These are phyloP conservation scores for Anisodus tanguticus DNA, from an alignment of 257 asterid species.

Conservation along the genomic window DNA sequence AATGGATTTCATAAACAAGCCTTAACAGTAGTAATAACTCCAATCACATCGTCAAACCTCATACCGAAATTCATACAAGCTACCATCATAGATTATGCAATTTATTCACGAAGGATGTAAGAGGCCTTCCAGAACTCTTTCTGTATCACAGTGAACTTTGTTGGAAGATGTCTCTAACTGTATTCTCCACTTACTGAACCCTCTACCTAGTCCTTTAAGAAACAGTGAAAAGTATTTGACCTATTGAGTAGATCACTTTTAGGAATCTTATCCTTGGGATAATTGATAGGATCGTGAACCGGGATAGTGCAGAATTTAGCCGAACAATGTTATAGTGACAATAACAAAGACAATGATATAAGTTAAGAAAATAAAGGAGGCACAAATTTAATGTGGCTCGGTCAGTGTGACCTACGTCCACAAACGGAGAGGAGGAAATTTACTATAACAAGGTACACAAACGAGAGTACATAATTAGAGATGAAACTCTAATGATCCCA, in stretches of 20 bases:
- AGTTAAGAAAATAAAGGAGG: no score
- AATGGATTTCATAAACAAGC: background rate
- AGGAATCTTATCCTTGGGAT: conserved; percentile 3
- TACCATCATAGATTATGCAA: background rate
- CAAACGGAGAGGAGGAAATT: no score
- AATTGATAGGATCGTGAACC: no score
- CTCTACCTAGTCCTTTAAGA: background rate
- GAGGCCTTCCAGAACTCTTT: background rate
- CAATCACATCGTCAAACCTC: background rate
- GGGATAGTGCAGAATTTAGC: no score
- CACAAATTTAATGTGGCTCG: no score
- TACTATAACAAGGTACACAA: no score
- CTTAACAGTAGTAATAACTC: background rate
- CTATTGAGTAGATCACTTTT: background rate
- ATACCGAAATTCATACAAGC: background rate
- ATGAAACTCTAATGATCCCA: no score
- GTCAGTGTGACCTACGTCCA: no score
- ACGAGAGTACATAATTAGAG: no score
- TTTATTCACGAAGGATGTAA: background rate
- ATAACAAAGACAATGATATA: no score
- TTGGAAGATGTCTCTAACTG: background rate
- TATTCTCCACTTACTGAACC: background rate
- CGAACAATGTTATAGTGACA: no score
- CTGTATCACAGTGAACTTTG: background rate
- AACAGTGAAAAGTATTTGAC: background rate